These are phyloP conservation scores for Pseudozyma hubeiensis DNA, from an alignment of 1,284 basidiomycete genomes.

Conservation along the genomic window DNA sequence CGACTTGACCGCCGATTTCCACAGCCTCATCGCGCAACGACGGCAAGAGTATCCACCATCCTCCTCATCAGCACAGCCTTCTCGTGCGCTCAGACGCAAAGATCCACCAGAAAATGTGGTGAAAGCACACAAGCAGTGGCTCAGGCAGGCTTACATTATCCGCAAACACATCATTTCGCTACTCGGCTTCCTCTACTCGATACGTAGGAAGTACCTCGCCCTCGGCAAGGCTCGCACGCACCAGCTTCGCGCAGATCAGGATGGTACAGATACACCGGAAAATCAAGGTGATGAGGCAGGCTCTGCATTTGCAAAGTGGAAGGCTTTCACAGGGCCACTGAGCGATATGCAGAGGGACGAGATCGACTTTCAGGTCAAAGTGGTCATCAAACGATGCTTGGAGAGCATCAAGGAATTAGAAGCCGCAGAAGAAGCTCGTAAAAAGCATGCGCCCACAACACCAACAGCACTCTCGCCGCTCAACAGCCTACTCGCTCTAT, in stretches of 20 bases:
- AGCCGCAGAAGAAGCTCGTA: conserved; percentile 76
- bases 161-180: conserved; percentile 47
- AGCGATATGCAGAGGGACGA: conserved; percentile 88
- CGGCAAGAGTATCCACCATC: conserved; percentile 35
- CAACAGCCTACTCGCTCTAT: conserved; percentile 38
- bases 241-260: conserved; percentile 19
- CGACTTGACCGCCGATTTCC: conserved; percentile 43
- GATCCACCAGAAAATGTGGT: conserved; percentile 46
- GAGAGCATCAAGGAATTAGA: conserved; percentile 88
- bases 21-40: conserved; percentile 28
- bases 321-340: conserved; percentile 75
- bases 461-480: conserved; percentile 24
- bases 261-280: conserved; percentile 27
- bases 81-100: conserved; percentile 25
- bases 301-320: conserved; percentile 57
- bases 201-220: conserved; percentile 53
- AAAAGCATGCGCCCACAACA: conserved; percentile 51
- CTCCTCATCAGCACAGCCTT: conserved; percentile 20
- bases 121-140: conserved; percentile 45
- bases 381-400: conserved; percentile 82
- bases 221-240: conserved; percentile 29
- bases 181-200: conserved; percentile 52
- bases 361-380: conserved; percentile 86
- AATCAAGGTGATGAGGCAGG: conserved; percentile 20
- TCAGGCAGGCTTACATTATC: conserved; percentile 47